Percentiles rank a stretch among this genome's conserved stretches.
phyloP scores from a whole-genome alignment of 805 yeast species.

The Suhomyces sp. region DNA sequence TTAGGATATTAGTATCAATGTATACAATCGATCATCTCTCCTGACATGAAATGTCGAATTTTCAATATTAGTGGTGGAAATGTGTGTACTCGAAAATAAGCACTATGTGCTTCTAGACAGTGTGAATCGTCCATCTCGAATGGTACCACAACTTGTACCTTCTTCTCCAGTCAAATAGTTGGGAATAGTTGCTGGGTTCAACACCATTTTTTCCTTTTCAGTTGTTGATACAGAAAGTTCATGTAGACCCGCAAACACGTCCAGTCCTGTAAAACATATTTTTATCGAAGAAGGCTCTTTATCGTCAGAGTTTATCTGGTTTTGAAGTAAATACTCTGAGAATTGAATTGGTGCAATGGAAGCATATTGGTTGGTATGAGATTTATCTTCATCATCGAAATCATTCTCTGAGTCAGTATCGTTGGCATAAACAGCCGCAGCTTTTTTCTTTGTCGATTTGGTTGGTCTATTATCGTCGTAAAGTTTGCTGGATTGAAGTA shows the following conservation, averaged over 20 bases:
- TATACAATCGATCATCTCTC: no score
- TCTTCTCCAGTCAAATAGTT: constrained; percentile 81
- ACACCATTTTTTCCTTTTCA: constrained; percentile 31
- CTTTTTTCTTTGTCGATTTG: constrained; percentile 20
- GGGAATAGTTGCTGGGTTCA: constrained; percentile 61
- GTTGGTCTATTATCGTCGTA: constrained; percentile 35
- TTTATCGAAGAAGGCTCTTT: constrained; percentile 22
- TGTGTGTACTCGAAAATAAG: no score
- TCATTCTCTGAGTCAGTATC: constrained; percentile 13
- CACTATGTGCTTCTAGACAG: no score
- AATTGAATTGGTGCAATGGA: constrained; percentile 61
- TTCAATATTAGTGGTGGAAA: no score
- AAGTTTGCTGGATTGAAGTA: constrained; percentile 31
- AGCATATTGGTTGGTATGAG: constrained; percentile 36
- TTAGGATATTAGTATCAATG: constrained; percentile 28
- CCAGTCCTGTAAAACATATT: constrained; percentile 57
- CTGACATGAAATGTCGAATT: no score
- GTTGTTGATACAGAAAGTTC: constrained; percentile 48
- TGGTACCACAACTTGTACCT: constrained; percentile 49
- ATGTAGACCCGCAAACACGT: constrained; percentile 77
- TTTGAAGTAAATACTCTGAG: constrained; percentile 45
- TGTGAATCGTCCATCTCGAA: constrained; percentile 7
- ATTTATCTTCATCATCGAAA: constrained; percentile 16
- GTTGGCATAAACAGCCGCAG: constrained; percentile 2
- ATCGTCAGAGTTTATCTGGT: constrained; percentile 19